These are phyloP conservation scores for Phlyctochytrium arcticum DNA, from an alignment of 192 early-diverging fungal genomes.

Conservation along the genomic window DNA sequence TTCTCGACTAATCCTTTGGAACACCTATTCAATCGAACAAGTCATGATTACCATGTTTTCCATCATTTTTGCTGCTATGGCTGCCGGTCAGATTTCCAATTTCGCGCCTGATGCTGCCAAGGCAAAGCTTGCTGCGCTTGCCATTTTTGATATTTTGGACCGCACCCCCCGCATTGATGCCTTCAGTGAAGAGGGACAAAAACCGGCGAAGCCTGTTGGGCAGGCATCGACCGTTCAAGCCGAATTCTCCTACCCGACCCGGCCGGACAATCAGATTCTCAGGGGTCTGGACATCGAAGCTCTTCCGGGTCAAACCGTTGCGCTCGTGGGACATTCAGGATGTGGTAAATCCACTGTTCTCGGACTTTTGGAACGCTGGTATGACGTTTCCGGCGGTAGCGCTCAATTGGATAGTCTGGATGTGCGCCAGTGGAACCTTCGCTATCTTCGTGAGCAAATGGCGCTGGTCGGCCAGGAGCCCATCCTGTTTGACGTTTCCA, in stretches of 20 bases:
- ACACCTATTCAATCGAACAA: slow-evolving; percentile 37
- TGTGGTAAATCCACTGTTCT: slow-evolving; percentile 71
- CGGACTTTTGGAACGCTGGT: slow-evolving; percentile 73
- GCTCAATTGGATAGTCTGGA: slow-evolving; percentile 56
- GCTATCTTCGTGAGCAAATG: slow-evolving; percentile 67
- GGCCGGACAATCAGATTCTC: slow-evolving; percentile 57
- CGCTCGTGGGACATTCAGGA: slow-evolving; percentile 81
- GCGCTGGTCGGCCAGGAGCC: slow-evolving; percentile 93
- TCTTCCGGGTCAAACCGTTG: slow-evolving; percentile 66
- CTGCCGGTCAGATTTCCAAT: slow-evolving; percentile 70
- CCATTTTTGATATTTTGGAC: slow-evolving; percentile 67
- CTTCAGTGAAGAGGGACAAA: slow-evolving; percentile 13
- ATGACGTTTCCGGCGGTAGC: slow-evolving; percentile 66
- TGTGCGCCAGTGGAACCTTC: slow-evolving; percentile 64
- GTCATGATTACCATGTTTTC: slow-evolving; percentile 46
- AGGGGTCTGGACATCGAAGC: slow-evolving; percentile 40
- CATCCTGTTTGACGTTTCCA: slow-evolving; percentile 79
- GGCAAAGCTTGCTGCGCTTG: slow-evolving; percentile 72
- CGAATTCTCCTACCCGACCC: slow-evolving; percentile 67
- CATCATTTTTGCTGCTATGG: slow-evolving; percentile 65
- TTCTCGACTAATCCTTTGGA: slow-evolving; percentile 52
- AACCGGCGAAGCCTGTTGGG: slow-evolving; percentile 43
- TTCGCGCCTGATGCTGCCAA: slow-evolving; percentile 75
- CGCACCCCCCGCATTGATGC: slow-evolving; percentile 68
- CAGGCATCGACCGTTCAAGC: slow-evolving; percentile 45